phyloP scores from a whole-genome alignment of 805 yeast species.

The Zygoascus tannicola region DNA sequence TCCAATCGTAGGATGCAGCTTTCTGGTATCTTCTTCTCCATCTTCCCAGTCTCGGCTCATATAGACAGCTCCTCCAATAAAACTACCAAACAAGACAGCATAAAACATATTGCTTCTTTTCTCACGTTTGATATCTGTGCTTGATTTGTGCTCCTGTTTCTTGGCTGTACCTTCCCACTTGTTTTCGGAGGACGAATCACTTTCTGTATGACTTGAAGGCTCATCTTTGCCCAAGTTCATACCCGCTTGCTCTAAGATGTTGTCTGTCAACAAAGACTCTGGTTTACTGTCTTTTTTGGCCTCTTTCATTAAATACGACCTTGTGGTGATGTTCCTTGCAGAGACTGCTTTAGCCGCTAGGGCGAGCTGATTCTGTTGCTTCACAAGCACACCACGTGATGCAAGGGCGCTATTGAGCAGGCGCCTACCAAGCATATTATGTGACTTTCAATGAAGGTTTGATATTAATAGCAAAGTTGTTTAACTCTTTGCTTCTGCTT shows the following conservation, averaged over 20 bases:
- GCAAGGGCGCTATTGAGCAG: no score
- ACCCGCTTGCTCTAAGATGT: conserved; percentile 75
- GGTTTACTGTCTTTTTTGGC: conserved; percentile 5
- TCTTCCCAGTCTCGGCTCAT: conserved; percentile 80
- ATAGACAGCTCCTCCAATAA: conserved; percentile 50
- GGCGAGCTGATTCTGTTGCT: no score
- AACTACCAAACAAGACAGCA: conserved; percentile 38
- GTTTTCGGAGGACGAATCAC: neutral
- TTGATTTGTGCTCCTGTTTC: conserved; percentile 23
- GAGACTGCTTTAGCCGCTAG: no score
- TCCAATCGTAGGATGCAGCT: conserved; percentile 41
- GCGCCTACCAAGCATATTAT: no score
- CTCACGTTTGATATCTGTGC: conserved; percentile 54
- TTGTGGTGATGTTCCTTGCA: neutral
- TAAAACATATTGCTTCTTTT: conserved; percentile 68
- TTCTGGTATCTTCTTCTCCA: conserved; percentile 41
- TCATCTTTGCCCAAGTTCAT: conserved; percentile 39
- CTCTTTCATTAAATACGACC: neutral
- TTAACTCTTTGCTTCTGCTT: no score
- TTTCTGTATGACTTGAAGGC: conserved; percentile 8
- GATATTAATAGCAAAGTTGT: no score
- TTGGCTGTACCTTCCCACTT: conserved; percentile 44
- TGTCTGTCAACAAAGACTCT: conserved; percentile 66
- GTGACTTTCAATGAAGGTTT: no score
- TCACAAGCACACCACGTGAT: no score